Base-by-base conservation (phyloP, 2,329 filamentous ascomycete species). In the Gremmenia infestans region DNA sequence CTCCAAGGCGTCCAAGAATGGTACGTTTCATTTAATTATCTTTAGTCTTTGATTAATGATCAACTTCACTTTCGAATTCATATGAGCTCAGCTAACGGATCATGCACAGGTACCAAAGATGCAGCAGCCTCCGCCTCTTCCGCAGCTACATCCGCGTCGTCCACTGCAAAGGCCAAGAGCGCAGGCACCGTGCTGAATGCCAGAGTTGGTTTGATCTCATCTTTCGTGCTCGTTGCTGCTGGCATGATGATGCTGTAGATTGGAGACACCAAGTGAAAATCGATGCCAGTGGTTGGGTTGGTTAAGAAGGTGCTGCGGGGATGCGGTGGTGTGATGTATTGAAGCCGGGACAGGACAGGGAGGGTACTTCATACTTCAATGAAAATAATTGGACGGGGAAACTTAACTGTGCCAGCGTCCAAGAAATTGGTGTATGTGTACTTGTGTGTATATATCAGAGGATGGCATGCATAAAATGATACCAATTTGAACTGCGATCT, bases 171-270 rank as follows among this genome's bases (percentile, higher is more conserved):
- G 12, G 46, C 53, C 7, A 60, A 48, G 19, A 56, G 54, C n/a
- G 58, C 49, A 19, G 57, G 47, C 25, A 54, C 53, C 35, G 48
- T 60, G 28, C 22, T 61, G 19, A 59, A 55, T 42, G 55, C 56
- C 28, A 57, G 57, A 28, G 54, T 51, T 35, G 60, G 63, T 3
- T 15, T 63, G 36, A 19, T 63, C 17, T 57, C 57, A 12, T 60
- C 59, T 2, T 52, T 63, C 37, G 42, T 60, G 37, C 36, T 65
- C 28, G 52, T 63, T 23, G 56, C 52, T 37, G 61, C 55, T 12
- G 61, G 60, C 28, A 56, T 64, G 43, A 45, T 61, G 53, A 58
- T 60, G 54, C 48, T 68, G 39, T 65, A 63, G 52, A 32, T 22
- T 7, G 42, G 45, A 48, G 11, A 15, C 14, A n/a, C 17, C 17